Base-by-base conservation (phyloP, 768 basidiomycete genomes). In the Mrakia gelida region DNA sequence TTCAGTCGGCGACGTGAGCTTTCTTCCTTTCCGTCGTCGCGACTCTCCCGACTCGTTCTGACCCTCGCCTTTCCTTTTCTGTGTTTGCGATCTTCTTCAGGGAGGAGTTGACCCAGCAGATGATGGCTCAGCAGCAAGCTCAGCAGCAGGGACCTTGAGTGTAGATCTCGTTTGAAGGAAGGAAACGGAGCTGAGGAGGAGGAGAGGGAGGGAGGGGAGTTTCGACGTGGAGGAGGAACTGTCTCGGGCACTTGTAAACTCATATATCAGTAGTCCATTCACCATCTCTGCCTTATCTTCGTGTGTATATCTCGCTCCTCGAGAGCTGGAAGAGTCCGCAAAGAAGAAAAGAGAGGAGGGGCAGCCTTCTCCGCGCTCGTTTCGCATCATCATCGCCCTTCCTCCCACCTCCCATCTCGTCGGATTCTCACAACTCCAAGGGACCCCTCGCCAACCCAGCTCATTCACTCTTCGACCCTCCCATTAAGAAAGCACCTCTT, bases 1-100 rank as follows among this genome's bases (percentile, higher is more conserved):
- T 70, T 18, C 67, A 70, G 67, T 70, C 67, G 67, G 67, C 67
- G 67, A 70, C 67, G 67, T 70, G 67, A 70, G 67, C 67, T 70
- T 32, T 41, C 26, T n/a, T 9, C 11, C 65, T 13, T 30, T 34
- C 30, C 32, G 38, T 30, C n/a, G 3, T 21, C 8, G 8, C 59
- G 26, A 26, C 8, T 26, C 9, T 13, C 8, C 18, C 32, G 34
- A 34, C 65, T 38, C 65, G 32, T 30, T 11, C 41, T 70, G 67
- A 70, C 65, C 32, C 6, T 28, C 28, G 5, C 8, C 32, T 23
- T 41, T 41, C 26, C 41, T 23, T 23, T 9, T 34, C 23, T 38
- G 26, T 3, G 16, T 32, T 65, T 67, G 18, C 32, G 9, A 1
- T 67, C 30, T 41, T 43, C 26, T n/a, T 2, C 41, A 70, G 67